phyloP scores from a whole-genome alignment of 306 rosid genomes.

The Purshia tridentata region DNA sequence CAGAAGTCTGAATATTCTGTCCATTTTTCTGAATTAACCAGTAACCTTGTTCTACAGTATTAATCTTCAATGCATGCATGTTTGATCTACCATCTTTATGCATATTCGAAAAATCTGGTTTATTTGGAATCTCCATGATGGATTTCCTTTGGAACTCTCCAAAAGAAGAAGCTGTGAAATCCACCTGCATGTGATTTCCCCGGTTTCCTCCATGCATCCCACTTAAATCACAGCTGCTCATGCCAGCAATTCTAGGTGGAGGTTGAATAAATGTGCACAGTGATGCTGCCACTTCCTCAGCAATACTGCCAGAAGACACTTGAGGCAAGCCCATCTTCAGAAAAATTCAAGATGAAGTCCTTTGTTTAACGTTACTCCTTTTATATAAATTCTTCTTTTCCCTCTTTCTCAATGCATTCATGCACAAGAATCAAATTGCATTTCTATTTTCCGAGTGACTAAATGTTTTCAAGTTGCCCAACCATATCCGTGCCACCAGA shows the following conservation, averaged over 20 bases:
- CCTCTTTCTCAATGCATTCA: constrained; percentile 13
- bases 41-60: constrained; percentile 36
- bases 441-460: constrained; percentile 22
- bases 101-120: constrained; percentile 32
- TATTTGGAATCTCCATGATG: constrained; percentile 39
- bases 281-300: constrained; percentile 63
- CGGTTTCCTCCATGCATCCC: constrained; percentile 47
- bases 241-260: constrained; percentile 35
- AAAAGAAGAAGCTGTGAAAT: constrained; percentile 34
- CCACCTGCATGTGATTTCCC: constrained; percentile 37
- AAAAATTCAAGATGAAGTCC: constrained; percentile 18
- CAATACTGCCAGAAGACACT: constrained; percentile 46
- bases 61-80: constrained; percentile 43
- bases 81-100: constrained; percentile 38
- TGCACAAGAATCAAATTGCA: constrained; percentile 22
- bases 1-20: constrained; percentile 39
- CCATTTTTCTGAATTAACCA: constrained; percentile 40
- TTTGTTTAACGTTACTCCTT: constrained; percentile 19
- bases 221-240: constrained; percentile 54
- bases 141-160: constrained; percentile 41
- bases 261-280: constrained; percentile 49
- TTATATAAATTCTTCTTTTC: background rate
- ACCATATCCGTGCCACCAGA: constrained; percentile 6
- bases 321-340: constrained; percentile 72
- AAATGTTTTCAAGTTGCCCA: constrained; percentile 16